Conservation (phyloP, 768 basidiomycete genomes). For the Russula virescens region DNA sequence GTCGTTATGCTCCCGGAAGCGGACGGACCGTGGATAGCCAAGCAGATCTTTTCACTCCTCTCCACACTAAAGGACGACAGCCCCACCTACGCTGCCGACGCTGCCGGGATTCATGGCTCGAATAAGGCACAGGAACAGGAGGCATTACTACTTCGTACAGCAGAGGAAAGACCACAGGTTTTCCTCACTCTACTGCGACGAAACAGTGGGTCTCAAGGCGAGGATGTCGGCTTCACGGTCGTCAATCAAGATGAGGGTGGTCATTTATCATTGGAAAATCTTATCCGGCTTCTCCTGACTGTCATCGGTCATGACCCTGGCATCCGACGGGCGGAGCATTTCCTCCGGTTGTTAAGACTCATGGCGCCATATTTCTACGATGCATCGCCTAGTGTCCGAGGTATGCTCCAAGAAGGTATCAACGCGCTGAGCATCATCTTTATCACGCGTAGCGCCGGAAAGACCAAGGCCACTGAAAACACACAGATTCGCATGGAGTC, state of each 20-base stretch:
- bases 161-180: slow-evolving; percentile 68
- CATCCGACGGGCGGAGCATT: slow-evolving; percentile 62
- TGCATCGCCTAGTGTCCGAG: slow-evolving; percentile 46
- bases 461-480: slow-evolving; percentile 39
- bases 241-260: slow-evolving; percentile 57
- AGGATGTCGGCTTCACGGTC: slow-evolving; percentile 33
- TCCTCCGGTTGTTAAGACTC: slow-evolving; percentile 55
- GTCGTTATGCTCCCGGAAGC: slow-evolving; percentile 44
- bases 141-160: slow-evolving; percentile 59
- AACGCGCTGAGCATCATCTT: slow-evolving; percentile 56
- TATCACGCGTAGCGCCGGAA: slow-evolving; percentile 42
- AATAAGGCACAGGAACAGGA: slow-evolving; percentile 65
- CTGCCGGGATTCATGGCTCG: slow-evolving; percentile 59
- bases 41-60: slow-evolving; percentile 53
- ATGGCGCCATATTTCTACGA: slow-evolving; percentile 55
- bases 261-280: slow-evolving; percentile 53
- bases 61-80: slow-evolving; percentile 46
- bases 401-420: slow-evolving; percentile 59
- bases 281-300: slow-evolving; percentile 68
- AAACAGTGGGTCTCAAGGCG: slow-evolving; percentile 28
- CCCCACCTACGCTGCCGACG: slow-evolving; percentile 42
- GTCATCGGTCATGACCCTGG: slow-evolving; percentile 72
- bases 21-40: slow-evolving; percentile 48
- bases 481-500: slow-evolving; percentile 27
- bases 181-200: slow-evolving; percentile 53